Conservation (phyloP, 148 eudicot genomes). For the Rhododendron molle region DNA sequence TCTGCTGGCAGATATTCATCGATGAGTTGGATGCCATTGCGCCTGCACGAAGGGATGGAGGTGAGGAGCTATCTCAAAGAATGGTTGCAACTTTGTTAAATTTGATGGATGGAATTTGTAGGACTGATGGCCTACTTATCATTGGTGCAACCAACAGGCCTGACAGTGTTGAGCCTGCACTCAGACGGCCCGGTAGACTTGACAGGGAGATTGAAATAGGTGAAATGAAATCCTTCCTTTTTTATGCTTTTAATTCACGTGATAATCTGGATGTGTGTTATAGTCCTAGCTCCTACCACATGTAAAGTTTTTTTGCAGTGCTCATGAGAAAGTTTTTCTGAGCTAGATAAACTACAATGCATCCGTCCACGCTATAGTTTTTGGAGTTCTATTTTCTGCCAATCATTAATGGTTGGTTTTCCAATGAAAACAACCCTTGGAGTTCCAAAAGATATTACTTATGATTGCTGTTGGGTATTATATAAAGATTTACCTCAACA, state of each 20-base stretch:
- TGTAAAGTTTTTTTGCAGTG: neutral
- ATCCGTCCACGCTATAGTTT: neutral
- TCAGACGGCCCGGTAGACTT: slow-evolving; percentile 90
- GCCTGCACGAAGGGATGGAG: slow-evolving; percentile 88
- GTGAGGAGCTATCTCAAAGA: slow-evolving; percentile 85
- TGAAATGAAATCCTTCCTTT: slow-evolving; percentile 13
- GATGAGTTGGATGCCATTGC: slow-evolving; percentile 98
- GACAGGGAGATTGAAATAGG: slow-evolving; percentile 96
- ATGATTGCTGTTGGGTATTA: neutral
- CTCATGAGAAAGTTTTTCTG: neutral
- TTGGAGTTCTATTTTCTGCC: neutral
- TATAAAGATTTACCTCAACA: neutral
- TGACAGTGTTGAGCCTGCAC: slow-evolving; percentile 92
- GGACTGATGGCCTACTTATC: slow-evolving; percentile 61
- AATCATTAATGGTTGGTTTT: neutral
- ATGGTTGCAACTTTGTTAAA: slow-evolving; percentile 86
- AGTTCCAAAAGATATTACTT: neutral
- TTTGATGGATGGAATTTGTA: slow-evolving; percentile 87
- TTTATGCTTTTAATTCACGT: neutral
- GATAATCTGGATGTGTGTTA: neutral
- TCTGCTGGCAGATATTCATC: slow-evolving; percentile 59
- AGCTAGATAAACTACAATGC: slow-evolving; percentile 2
- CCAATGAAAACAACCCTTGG: neutral
- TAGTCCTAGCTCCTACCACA: neutral
- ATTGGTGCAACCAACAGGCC: slow-evolving; percentile 89